Evolutionary conservation across 2,329 filamentous ascomycete species (phyloP).

Genomic region (Monilinia aucupariae): DNA sequence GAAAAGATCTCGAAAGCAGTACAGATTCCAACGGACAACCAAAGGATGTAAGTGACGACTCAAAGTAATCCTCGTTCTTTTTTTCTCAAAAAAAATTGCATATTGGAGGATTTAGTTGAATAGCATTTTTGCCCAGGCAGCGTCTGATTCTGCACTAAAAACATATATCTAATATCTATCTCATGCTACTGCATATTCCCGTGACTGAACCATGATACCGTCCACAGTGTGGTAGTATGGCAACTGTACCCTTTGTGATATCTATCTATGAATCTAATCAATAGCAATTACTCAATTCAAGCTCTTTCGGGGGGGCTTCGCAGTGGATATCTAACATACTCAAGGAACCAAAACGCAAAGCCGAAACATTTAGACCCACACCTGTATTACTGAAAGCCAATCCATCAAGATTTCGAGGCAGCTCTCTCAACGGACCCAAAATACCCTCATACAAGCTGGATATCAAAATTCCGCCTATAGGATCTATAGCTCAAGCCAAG

Average conservation of each 20-base stretch:
- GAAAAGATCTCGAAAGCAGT: not conserved
- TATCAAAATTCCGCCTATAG: not conserved
- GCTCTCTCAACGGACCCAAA: not conserved
- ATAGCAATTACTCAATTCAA: not conserved
- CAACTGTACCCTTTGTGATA: not conserved
- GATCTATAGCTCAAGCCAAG: not conserved
- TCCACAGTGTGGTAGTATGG: slow-evolving; percentile 14
- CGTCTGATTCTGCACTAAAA: not conserved
- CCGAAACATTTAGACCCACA: slow-evolving; percentile 40
- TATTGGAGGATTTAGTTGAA: not conserved
- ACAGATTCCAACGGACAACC: not conserved
- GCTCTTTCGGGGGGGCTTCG: no score
- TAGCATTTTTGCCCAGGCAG: slow-evolving; percentile 21
- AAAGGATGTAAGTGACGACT: slow-evolving; percentile 28
- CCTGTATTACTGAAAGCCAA: slow-evolving; percentile 24
- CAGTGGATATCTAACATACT: not conserved
- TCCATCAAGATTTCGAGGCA: slow-evolving; percentile 2
- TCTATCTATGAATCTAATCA: not conserved
- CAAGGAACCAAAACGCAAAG: slow-evolving; percentile 33
- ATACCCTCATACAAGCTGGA: not conserved
- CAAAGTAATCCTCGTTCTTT: no score
- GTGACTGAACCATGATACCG: not conserved
- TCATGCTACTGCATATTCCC: not conserved
- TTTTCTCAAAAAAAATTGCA: not conserved
- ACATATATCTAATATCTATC: not conserved